Conservation (phyloP, 352 stramenopile species). For the Blastocystis sp. region DNA sequence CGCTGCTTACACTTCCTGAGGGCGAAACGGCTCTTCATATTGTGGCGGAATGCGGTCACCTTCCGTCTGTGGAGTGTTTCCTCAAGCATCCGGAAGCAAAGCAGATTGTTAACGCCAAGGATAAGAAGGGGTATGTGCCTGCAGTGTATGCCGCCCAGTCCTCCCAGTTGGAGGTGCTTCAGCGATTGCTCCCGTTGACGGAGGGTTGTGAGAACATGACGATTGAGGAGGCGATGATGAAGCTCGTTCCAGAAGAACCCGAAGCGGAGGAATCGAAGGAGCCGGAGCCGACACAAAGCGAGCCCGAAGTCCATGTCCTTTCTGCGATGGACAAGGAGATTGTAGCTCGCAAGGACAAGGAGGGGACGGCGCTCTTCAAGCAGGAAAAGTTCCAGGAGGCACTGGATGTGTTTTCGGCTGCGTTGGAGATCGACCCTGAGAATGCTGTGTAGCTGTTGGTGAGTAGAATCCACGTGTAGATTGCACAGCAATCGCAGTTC, state of each 20-base stretch:
- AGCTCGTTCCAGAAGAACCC: neutral
- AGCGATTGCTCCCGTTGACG: constrained; percentile 27
- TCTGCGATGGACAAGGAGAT: neutral
- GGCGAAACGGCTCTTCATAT: constrained; percentile 13
- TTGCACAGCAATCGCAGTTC: constrained; percentile 51
- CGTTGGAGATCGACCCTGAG: constrained; percentile 32
- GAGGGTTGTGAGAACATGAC: neutral
- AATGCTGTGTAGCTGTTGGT: constrained; percentile 14
- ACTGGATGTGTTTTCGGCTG: neutral
- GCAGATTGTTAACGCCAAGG: neutral
- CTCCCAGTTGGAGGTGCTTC: neutral
- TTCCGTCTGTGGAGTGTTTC: neutral
- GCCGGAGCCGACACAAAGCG: neutral
- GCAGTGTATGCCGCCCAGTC: constrained; percentile 9
- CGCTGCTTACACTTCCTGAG: neutral
- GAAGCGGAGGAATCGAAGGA: too few relatives aligned
- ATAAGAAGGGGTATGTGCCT: neutral
- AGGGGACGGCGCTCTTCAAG: constrained; percentile 23
- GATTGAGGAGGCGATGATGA: neutral
- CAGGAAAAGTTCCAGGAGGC: constrained; percentile 14
- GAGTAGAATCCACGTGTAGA: neutral
- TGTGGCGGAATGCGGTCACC: neutral
- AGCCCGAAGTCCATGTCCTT: neutral
- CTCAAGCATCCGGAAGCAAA: neutral
- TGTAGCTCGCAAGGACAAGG: constrained; percentile 13